phyloP scores from a whole-genome alignment of 2,329 filamentous ascomycete species.

The Alternaria atra region DNA sequence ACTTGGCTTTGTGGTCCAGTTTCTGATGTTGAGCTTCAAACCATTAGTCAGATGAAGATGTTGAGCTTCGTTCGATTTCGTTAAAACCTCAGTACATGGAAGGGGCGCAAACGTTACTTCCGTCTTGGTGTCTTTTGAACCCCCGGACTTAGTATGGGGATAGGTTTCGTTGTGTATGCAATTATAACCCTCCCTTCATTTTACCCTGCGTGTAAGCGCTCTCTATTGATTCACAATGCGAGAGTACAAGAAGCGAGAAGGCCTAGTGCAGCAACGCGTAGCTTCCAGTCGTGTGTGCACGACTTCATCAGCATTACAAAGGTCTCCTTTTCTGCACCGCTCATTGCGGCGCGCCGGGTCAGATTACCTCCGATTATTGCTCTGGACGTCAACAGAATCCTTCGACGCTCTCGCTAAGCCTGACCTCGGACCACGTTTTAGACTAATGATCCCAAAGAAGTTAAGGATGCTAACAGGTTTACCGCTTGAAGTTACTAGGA shows the following conservation, averaged over 20 bases:
- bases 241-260: neutral
- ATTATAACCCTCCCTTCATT: neutral
- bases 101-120: neutral
- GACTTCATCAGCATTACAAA: neutral
- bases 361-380: neutral
- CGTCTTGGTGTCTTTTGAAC: neutral
- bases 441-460: neutral
- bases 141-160: too few relatives aligned
- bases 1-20: accelerated
- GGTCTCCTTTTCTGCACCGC: neutral
- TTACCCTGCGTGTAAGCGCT: neutral
- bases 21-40: neutral
- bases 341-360: neutral
- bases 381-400: neutral
- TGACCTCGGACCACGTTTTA: neutral
- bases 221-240: neutral
- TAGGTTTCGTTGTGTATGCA: neutral
- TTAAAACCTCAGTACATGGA: neutral
- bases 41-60: neutral
- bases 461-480: neutral
- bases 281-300: neutral
- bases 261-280: neutral
- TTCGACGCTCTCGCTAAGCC: neutral
- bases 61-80: neutral
- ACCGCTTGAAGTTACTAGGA: neutral